Evolutionary conservation across 202 grass and related monocot species (phyloP).

Genomic region (Zizania palustris): DNA sequence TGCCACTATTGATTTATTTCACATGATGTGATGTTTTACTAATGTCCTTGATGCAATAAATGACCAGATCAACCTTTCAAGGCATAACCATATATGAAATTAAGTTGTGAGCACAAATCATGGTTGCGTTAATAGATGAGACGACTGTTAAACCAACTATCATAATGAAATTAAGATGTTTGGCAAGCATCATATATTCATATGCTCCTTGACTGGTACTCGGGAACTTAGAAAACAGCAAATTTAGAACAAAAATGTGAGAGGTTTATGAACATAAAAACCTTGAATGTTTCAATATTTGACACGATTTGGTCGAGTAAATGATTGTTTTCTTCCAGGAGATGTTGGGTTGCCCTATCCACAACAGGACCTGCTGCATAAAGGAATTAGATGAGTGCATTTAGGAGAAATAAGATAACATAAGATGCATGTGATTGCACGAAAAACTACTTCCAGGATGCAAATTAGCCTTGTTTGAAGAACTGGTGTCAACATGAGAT

Average conservation of each 20-base stretch:
- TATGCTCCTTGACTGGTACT: conserved; percentile 4
- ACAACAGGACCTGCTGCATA: conserved; percentile 55
- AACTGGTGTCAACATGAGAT: conserved; percentile 18
- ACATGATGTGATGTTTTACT: conserved; percentile 1
- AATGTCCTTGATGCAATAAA: conserved; percentile 22
- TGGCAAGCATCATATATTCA: conserved; percentile 1
- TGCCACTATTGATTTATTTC: not conserved
- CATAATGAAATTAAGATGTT: conserved; percentile 18
- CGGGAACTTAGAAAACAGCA: not conserved
- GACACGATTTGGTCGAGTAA: conserved; percentile 74
- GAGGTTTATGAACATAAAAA: conserved; percentile 44
- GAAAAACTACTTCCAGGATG: conserved; percentile 1
- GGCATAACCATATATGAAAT: not conserved
- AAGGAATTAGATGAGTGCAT: conserved; percentile 24
- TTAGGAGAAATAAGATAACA: conserved; percentile 39
- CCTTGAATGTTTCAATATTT: conserved; percentile 80
- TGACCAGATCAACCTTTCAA: not conserved
- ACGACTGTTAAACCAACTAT: not conserved
- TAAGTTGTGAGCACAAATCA: not conserved
- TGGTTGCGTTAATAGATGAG: not conserved
- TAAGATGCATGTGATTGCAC: not conserved
- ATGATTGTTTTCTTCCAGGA: conserved; percentile 74
- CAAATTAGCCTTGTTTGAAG: not conserved
- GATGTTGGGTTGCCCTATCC: conserved; percentile 64
- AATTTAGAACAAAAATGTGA: conserved; percentile 23